A percentile compares a stretch with the other conserved stretches of the same genome.
Evolutionary conservation across 352 stramenopile genomes (phyloP).

Genomic region (Globisporangium recalcitrans): DNA sequence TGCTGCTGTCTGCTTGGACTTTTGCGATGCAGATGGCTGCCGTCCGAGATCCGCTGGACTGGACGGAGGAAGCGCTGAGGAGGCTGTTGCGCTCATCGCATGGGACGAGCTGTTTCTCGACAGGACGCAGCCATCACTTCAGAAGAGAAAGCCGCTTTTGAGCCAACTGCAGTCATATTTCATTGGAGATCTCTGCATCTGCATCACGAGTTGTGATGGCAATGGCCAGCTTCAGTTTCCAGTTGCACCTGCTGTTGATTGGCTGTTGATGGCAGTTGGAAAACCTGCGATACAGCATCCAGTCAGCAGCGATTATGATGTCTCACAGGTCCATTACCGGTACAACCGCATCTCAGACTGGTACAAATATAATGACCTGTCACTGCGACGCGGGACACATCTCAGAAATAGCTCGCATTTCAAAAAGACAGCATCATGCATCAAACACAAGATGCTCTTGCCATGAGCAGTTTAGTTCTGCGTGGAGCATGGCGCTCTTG

Average conservation of each 20-base stretch:
- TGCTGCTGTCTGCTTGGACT: background rate
- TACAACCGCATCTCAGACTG: background rate
- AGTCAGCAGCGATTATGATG: background rate
- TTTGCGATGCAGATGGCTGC: background rate
- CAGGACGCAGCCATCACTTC: background rate
- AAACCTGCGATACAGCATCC: conserved; percentile 1
- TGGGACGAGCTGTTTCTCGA: background rate
- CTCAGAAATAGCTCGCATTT: background rate
- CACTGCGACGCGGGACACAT: background rate
- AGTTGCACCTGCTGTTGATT: background rate
- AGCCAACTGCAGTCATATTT: conserved; percentile 6
- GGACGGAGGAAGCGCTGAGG: too few relatives aligned
- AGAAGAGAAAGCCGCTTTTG: background rate
- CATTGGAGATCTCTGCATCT: background rate
- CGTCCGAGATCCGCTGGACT: background rate
- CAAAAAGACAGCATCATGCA: too few relatives aligned
- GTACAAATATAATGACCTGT: background rate
- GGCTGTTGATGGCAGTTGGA: background rate
- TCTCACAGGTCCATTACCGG: conserved; percentile 6
- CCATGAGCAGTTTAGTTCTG: too few relatives aligned
- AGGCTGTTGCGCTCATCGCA: background rate
- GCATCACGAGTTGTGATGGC: background rate
- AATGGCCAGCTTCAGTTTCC: conserved; percentile 1
- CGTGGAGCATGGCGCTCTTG: background rate
- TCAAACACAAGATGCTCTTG: too few relatives aligned